phyloP scores from a whole-genome alignment of 108 stramenopile genomes.

The Nitzschia inconspicua region DNA sequence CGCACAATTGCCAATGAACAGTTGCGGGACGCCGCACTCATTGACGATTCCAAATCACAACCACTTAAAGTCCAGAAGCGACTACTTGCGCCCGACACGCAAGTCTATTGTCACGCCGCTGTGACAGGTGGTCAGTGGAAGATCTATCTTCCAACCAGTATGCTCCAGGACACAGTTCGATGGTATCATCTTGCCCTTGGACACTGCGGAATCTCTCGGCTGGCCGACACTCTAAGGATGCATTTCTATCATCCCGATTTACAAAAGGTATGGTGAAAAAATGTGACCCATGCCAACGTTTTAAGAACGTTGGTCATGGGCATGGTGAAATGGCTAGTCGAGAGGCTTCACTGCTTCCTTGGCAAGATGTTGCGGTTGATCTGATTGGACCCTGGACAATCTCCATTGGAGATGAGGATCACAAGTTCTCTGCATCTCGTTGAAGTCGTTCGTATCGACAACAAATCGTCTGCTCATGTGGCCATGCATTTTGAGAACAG shows the following conservation, averaged over 20 bases:
- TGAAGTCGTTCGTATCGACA: slow-evolving; percentile 12
- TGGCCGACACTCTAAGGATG: slow-evolving; percentile 9
- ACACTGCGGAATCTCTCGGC: slow-evolving; percentile 19
- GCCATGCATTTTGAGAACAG: slow-evolving; percentile 24
- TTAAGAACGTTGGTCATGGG: slow-evolving; percentile 7
- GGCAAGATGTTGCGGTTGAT: slow-evolving; percentile 34
- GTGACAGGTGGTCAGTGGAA: no score
- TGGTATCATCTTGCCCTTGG: slow-evolving; percentile 36
- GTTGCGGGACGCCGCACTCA: no score
- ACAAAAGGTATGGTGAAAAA: neutral
- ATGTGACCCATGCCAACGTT: slow-evolving; percentile 7
- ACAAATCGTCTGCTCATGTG: slow-evolving; percentile 19
- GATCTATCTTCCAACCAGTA: slow-evolving; percentile 24
- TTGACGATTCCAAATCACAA: no score
- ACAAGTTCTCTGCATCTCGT: slow-evolving; percentile 10
- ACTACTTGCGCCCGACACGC: no score
- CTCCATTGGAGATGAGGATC: neutral
- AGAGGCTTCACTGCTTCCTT: slow-evolving; percentile 11
- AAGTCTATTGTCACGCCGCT: no score
- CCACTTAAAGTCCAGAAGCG: no score
- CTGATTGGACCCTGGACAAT: slow-evolving; percentile 27
- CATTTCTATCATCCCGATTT: slow-evolving; percentile 7
- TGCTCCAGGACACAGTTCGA: slow-evolving; percentile 9
- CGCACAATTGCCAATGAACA: no score
- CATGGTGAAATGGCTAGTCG: slow-evolving; percentile 25